phyloP scores from a whole-genome alignment of 2,329 filamentous ascomycete genomes.

The Aotearoamyces nothofagi region DNA sequence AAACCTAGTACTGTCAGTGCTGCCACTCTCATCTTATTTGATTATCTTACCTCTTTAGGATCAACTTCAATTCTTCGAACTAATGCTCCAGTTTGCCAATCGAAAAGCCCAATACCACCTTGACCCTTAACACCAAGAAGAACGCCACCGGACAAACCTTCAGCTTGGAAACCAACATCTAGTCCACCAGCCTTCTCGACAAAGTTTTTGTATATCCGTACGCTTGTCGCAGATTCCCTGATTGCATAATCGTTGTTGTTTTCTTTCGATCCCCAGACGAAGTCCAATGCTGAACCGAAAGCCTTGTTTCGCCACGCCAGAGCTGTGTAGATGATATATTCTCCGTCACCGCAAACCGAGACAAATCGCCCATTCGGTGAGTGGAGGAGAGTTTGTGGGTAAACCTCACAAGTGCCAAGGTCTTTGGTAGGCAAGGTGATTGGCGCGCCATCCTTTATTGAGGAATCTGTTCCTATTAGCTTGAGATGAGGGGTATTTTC shows the following conservation, averaged over 20 bases:
- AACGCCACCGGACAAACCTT: constrained; percentile 77
- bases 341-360: constrained; percentile 83
- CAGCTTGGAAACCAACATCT: constrained; percentile 89
- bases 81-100: constrained; percentile 82
- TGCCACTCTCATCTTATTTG: background rate
- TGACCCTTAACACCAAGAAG: constrained; percentile 89
- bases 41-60: constrained; percentile 27
- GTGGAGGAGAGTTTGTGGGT: constrained; percentile 85
- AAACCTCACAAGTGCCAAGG: constrained; percentile 89
- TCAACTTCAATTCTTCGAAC: constrained; percentile 83
- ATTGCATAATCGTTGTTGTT: constrained; percentile 99
- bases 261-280: constrained; percentile 92
- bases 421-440: constrained; percentile 86
- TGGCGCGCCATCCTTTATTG: constrained; percentile 75
- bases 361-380: constrained; percentile 91
- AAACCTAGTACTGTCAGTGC: constrained; percentile 39
- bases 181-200: constrained; percentile 78
- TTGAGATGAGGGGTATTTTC: too few species aligned
- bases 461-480: constrained; percentile 44
- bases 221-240: constrained; percentile 80
- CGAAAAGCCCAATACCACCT: constrained; percentile 88
- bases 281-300: constrained; percentile 89
- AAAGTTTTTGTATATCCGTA: constrained; percentile 98
- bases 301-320: constrained; percentile 95
- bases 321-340: constrained; percentile 98